Evolutionary conservation across 176 grass and related monocot species (phyloP).

Genomic region (Aegilops tauschii): DNA sequence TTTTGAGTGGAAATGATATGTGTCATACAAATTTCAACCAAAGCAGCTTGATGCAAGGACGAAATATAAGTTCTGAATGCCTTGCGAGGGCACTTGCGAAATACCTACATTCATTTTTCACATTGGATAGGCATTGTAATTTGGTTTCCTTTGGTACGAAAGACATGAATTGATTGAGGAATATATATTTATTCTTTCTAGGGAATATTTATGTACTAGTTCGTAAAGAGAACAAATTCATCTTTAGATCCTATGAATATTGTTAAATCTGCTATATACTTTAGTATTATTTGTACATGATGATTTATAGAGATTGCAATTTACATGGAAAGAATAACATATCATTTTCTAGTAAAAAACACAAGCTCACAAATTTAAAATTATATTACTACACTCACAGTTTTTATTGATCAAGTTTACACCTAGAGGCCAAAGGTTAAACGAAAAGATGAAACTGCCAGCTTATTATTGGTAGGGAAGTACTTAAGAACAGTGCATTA

Average conservation of each 20-base stretch:
- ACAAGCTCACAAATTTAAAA: neutral
- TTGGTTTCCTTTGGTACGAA: slow-evolving; percentile 95
- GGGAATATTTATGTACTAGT: neutral
- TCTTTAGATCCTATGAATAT: slow-evolving; percentile 17
- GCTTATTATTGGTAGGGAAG: no score
- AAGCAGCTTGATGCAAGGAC: neutral
- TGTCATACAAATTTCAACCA: neutral
- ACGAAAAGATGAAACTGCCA: no score
- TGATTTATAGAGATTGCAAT: slow-evolving; percentile 22
- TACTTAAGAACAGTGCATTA: no score
- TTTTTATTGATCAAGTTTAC: slow-evolving; percentile 88
- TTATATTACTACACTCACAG: slow-evolving; percentile 53
- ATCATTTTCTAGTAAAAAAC: neutral
- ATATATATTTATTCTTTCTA: neutral
- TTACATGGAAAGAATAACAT: neutral
- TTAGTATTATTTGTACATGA: neutral
- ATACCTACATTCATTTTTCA: slow-evolving; percentile 93
- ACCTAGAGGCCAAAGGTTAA: slow-evolving; percentile 80
- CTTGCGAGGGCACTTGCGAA: slow-evolving; percentile 93
- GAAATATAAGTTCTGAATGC: slow-evolving; percentile 35
- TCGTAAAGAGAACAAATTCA: neutral
- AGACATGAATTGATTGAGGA: slow-evolving; percentile 59
- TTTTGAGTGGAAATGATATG: neutral
- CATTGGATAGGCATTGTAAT: slow-evolving; percentile 94
- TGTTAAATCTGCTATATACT: slow-evolving; percentile 6